Conservation (phyloP, 805 yeast genomes). For the Ogataea nitratoaversa region DNA sequence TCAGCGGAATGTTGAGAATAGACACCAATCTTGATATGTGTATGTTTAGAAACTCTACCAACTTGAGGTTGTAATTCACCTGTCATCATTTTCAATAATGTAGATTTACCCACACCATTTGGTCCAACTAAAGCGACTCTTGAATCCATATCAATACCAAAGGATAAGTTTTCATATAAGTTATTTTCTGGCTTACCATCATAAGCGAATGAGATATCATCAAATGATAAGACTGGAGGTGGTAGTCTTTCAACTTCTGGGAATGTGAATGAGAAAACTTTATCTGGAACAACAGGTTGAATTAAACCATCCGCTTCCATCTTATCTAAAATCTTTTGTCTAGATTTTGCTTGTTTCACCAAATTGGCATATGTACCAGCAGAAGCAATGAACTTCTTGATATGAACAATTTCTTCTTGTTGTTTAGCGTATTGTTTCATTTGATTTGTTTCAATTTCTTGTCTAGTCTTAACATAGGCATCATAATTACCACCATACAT, state of each 20-base stretch:
- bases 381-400: slow-evolving; percentile 97
- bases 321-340: slow-evolving; percentile 98
- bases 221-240: slow-evolving; percentile 97
- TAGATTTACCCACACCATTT: slow-evolving; percentile 98
- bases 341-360: slow-evolving; percentile 97
- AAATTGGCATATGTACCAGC: slow-evolving; percentile 99
- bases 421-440: slow-evolving; percentile 96
- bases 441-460: slow-evolving; percentile 93
- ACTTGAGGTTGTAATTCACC: slow-evolving; percentile 85
- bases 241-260: slow-evolving; percentile 96
- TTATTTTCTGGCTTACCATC: slow-evolving; percentile 79
- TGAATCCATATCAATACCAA: slow-evolving; percentile 99
- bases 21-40: slow-evolving; percentile 96
- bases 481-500: slow-evolving; percentile 98
- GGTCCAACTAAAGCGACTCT: slow-evolving; percentile 98
- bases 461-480: slow-evolving; percentile 89
- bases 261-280: slow-evolving; percentile 90
- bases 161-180: slow-evolving; percentile 84
- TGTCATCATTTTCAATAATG: slow-evolving; percentile 93
- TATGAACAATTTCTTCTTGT: slow-evolving; percentile 98
- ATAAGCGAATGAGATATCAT: slow-evolving; percentile 89
- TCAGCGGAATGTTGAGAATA: slow-evolving; percentile 99
- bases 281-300: slow-evolving; percentile 88
- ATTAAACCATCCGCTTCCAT: slow-evolving; percentile 99
- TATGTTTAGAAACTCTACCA: slow-evolving; percentile 96